phyloP scores from a whole-genome alignment of 2,329 filamentous ascomycete species.

The Neoscytalidium dimidiatum region DNA sequence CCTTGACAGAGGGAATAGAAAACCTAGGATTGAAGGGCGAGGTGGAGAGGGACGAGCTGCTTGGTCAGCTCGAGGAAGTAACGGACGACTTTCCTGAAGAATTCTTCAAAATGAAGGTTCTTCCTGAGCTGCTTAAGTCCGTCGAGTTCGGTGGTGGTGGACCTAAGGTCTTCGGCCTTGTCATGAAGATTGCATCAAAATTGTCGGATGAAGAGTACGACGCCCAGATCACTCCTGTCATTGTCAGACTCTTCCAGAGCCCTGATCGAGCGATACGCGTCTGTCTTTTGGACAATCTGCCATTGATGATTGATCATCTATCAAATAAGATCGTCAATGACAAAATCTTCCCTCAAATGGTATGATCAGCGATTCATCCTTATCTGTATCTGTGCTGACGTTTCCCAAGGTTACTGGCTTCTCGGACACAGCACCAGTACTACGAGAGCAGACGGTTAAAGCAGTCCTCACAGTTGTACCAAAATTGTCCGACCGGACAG shows the following conservation, averaged over 20 bases:
- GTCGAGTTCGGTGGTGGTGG: conserved; percentile 98
- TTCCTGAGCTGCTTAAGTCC: conserved; percentile 94
- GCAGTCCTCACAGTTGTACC: conserved; percentile 83
- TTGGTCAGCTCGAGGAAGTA: conserved; percentile 74
- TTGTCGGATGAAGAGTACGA: conserved; percentile 90
- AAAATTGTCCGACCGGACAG: conserved; percentile 87
- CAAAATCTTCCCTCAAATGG: conserved; percentile 94
- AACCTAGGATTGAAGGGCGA: conserved; percentile 87
- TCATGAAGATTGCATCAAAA: conserved; percentile 89
- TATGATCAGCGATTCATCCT: conserved; percentile 43
- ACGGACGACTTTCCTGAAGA: conserved; percentile 96
- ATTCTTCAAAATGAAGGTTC: conserved; percentile 95
- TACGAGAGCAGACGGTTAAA: conserved; percentile 94
- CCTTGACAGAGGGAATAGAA: conserved; percentile 88
- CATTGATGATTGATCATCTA: conserved; percentile 87
- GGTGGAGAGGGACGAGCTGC: conserved; percentile 70
- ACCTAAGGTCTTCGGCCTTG: conserved; percentile 82
- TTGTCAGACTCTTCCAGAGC: conserved; percentile 84
- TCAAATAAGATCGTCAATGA: conserved; percentile 89
- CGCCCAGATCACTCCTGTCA: conserved; percentile 76
- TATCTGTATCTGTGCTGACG: conserved; percentile 32
- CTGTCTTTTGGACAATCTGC: conserved; percentile 84
- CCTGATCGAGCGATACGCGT: conserved; percentile 92
- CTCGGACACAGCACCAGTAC: conserved; percentile 84
- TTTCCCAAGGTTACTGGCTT: conserved; percentile 78